phyloP scores from a whole-genome alignment of 2,329 filamentous ascomycete genomes.

The Fusarium hostae region DNA sequence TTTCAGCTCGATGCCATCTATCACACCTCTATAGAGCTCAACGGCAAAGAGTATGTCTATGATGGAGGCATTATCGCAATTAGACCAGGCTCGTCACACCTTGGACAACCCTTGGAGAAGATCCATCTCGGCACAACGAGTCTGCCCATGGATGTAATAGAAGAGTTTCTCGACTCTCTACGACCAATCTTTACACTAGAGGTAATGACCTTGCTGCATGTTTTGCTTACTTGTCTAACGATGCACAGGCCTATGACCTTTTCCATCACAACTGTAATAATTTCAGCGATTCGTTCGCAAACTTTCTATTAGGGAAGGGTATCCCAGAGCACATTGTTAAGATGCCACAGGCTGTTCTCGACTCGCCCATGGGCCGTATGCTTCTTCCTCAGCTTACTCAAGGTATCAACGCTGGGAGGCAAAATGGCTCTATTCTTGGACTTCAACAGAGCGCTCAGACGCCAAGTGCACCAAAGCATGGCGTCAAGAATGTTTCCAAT shows the following conservation, averaged over 20 bases:
- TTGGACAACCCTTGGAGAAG: slow-evolving; percentile 83
- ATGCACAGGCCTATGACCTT: slow-evolving; percentile 80
- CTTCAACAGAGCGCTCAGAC: slow-evolving; percentile 55
- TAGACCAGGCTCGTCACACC: slow-evolving; percentile 82
- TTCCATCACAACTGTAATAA: slow-evolving; percentile 97
- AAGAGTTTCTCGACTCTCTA: slow-evolving; percentile 88
- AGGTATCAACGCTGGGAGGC: slow-evolving; percentile 61
- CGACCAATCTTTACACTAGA: slow-evolving; percentile 84
- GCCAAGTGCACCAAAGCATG: slow-evolving; percentile 38
- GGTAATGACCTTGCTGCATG: slow-evolving; percentile 54
- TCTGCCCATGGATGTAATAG: slow-evolving; percentile 81
- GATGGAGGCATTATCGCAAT: slow-evolving; percentile 89
- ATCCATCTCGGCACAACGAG: slow-evolving; percentile 80
- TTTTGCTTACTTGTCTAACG: not conserved
- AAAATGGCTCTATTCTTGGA: slow-evolving; percentile 63
- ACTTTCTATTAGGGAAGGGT: slow-evolving; percentile 86
- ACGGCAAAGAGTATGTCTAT: slow-evolving; percentile 89
- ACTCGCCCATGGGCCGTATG: slow-evolving; percentile 90
- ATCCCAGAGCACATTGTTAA: slow-evolving; percentile 89
- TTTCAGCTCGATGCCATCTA: slow-evolving; percentile 89
- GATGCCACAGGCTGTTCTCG: slow-evolving; percentile 85
- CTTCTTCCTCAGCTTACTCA: slow-evolving; percentile 75
- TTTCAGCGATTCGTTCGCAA: slow-evolving; percentile 91
- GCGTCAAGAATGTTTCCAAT: slow-evolving; percentile 70
- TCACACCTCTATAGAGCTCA: slow-evolving; percentile 89